Evolutionary conservation across 2,329 filamentous ascomycete species (phyloP), one percentile per base, ranked within the genome.

Genomic region (Pseudocercospora crystallina): DNA sequence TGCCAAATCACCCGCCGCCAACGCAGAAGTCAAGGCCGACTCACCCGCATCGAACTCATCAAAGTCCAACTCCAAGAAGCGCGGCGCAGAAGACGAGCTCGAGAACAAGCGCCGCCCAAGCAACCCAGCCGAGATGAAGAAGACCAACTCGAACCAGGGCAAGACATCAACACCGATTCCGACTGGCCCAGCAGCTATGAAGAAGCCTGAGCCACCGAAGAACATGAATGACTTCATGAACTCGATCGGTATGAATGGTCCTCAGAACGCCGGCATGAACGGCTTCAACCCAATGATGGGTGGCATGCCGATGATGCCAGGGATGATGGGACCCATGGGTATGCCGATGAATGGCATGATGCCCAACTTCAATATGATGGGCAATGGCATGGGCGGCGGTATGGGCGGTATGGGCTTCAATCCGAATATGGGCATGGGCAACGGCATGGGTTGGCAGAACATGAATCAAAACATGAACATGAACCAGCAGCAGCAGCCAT

Each of bases 71-170:
- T 74, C 81, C 20, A 94, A 88, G 73, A 99, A 97, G 74, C 84
- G 94, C 15, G 81, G 87, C 9, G 90, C 90, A 11, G 89, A 92
- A 32, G 86, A 90, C 45, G 78, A 83, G 30, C 71, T 79, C 47
- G 71, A 71, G 42, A 76, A 71, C 50, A 63, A 71, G 39, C 68
- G 71, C 15, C 70, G 70, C 13, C 69, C 71, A 7, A 71, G 71
- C 3, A 74, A 71, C 10, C 75, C 76, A 9, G 71, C 73, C 43
- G 74, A 72, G 11, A 76, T 73, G 72, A 70, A 71, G 35, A 63
- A 59, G 35, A 51, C 67, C 37, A 43, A 51, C 30, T 61, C 69
- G 59, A 62, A 66, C 60, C 54, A 66, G 67, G 56, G 70, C 67
- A 26, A 26, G 20, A 26, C 20, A 26, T 26, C 20, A 7, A 61